Evolutionary conservation across 108 stramenopile genomes (phyloP).

Genomic region (Asterionellopsis glacialis): DNA sequence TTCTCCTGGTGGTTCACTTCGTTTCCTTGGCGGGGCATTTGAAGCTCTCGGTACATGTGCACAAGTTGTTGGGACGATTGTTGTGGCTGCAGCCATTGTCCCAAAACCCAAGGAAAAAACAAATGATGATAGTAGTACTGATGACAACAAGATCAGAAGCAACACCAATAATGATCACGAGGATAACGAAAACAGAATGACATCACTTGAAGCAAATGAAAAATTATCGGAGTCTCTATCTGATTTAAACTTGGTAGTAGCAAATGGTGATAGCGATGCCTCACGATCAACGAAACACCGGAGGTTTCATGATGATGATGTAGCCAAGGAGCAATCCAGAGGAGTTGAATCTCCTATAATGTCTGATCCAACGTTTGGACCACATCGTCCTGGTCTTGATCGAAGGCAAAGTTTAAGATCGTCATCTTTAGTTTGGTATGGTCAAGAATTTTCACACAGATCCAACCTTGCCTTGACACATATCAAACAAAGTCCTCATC

Average conservation of each 20-base stretch:
- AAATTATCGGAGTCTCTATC: too few species aligned
- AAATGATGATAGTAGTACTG: not conserved
- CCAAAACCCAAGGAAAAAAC: constrained; percentile 15
- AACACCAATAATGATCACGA: constrained; percentile 5
- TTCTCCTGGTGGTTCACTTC: constrained; percentile 41
- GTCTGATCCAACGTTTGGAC: constrained; percentile 19
- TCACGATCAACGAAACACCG: too few species aligned
- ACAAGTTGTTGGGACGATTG: constrained; percentile 46
- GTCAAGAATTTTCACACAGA: constrained; percentile 19
- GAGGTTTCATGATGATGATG: too few species aligned
- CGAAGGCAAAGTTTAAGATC: constrained; percentile 16
- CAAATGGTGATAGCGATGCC: too few species aligned
- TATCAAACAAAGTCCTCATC: constrained; percentile 11
- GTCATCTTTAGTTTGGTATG: constrained; percentile 19
- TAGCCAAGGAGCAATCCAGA: too few species aligned
- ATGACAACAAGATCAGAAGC: not conserved
- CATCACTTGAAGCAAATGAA: not conserved
- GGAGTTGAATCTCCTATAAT: constrained; percentile 15
- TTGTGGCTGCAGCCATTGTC: constrained; percentile 60
- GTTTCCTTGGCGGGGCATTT: constrained; percentile 65
- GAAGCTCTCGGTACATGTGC: constrained; percentile 52
- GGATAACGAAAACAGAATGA: not conserved
- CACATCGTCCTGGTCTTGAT: constrained; percentile 7
- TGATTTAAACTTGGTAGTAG: too few species aligned
- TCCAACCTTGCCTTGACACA: constrained; percentile 9